Evolutionary conservation across 169 alveolate species (phyloP).

Genomic region (Condylostoma magnum): DNA sequence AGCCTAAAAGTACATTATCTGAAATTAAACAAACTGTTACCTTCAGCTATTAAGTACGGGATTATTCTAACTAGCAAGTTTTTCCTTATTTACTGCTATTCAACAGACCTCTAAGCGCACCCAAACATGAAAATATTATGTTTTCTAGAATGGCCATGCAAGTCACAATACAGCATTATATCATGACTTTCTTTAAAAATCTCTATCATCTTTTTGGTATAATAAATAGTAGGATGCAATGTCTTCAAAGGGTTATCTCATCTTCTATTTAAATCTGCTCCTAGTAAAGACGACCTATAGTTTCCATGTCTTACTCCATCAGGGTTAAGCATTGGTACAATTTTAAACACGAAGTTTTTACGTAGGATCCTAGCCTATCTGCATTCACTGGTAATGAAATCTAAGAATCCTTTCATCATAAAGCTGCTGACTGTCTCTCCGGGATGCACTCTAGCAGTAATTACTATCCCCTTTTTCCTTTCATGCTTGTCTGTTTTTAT

Average conservation of each 20-base stretch:
- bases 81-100: background rate
- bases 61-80: conserved; percentile 35
- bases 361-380: conserved; percentile 60
- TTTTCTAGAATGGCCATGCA: conserved; percentile 93
- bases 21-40: conserved; percentile 27
- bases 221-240: conserved; percentile 77
- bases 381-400: conserved; percentile 31
- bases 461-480: conserved; percentile 45
- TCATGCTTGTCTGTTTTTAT: background rate
- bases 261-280: conserved; percentile 82
- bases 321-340: conserved; percentile 88
- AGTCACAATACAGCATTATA: conserved; percentile 81
- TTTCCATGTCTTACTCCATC: conserved; percentile 92
- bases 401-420: conserved; percentile 71
- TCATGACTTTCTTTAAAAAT: conserved; percentile 69
- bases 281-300: conserved; percentile 81
- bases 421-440: conserved; percentile 84
- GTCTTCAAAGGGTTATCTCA: conserved; percentile 71
- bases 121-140: conserved; percentile 86
- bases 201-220: conserved; percentile 64
- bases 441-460: conserved; percentile 87
- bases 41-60: conserved; percentile 20
- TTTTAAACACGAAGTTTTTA: conserved; percentile 78
- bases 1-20: conserved; percentile 40
- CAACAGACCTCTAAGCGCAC: conserved; percentile 14